Evolutionary conservation across 352 stramenopile genomes (phyloP), one percentile per base, ranked within the genome.

Genomic region (Globisporangium rhizosaccharum): DNA sequence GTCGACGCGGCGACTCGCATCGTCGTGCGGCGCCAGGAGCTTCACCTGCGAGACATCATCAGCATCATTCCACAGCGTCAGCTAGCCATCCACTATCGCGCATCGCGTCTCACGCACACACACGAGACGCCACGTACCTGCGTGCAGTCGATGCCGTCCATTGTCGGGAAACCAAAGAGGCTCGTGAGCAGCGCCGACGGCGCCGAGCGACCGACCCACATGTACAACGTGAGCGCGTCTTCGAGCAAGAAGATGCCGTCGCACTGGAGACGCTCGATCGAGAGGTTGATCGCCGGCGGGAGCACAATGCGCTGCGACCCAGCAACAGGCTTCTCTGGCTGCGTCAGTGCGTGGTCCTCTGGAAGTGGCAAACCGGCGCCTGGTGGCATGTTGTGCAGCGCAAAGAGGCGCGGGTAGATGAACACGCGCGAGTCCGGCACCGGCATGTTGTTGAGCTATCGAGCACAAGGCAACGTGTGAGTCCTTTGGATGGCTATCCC

Each of bases 331-430:
- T 78, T 83, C 7, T 83, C 68, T 12, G 70, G 67, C 30, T 57
- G 47, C 50, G 25, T 20, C n/a, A 42, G 18, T 9, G 52, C 51
- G 49, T 76, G 56, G 53, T 88, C 80, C 41, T 87, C 75, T 51
- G 73, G 56, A 11, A 60, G 62, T 20, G 91, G 86, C n/a, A 96
- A 62, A 51, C 96, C 96, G 26, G 75, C 90, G 52, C 92, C 87
- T 3, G 76, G 59, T 7, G 82, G 73, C 82, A 99, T 96, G 57
- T 98, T 96, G 73, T 96, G 79, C 45, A 98, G 68, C 51, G 90
- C 83, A 76, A 99, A 99, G 73, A 99, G 87, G 17, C 93, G 90
- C 28, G 97, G 97, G 76, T 99, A 99, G 54, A 98, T 96, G 73
- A 97, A 99, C 61, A 93, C 79, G 18, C 86, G 88, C 30, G 82